Conservation (phyloP, 2,329 filamentous ascomycete species). For the Teratosphaeria epicoccoides region DNA sequence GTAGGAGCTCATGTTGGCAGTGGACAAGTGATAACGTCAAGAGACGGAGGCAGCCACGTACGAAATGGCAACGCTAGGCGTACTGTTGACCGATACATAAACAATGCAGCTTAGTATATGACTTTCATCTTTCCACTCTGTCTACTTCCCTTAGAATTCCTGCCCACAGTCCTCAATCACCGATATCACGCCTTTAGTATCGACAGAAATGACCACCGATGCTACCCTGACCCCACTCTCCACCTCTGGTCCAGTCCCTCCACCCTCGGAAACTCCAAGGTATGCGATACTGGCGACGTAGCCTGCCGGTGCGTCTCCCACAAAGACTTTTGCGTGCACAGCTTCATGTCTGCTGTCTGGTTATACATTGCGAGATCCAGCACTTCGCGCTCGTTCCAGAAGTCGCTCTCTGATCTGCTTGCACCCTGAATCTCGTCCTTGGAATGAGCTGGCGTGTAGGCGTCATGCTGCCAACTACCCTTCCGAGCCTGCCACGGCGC, state of each 20-base stretch:
- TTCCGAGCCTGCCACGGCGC: slow-evolving; percentile 1
- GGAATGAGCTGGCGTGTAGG: not conserved
- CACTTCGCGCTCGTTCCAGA: slow-evolving; percentile 29
- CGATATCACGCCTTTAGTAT: no score
- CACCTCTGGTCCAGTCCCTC: slow-evolving; percentile 4
- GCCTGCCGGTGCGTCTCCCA: slow-evolving; percentile 14
- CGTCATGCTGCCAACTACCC: not conserved
- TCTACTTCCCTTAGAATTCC: no score
- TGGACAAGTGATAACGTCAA: no score
- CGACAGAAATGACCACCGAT: not conserved
- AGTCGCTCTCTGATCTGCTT: slow-evolving; percentile 1
- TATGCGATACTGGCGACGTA: not conserved
- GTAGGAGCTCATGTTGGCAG: no score
- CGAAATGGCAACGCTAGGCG: no score
- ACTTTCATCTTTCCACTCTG: no score
- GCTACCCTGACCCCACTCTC: slow-evolving; percentile 1
- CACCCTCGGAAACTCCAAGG: slow-evolving; percentile 1
- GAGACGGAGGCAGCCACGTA: no score
- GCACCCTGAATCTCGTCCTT: not conserved
- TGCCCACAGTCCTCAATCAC: no score
- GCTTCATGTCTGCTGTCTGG: slow-evolving; percentile 31
- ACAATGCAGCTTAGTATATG: no score
- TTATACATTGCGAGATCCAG: slow-evolving; percentile 38
- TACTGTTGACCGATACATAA: no score
- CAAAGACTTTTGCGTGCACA: slow-evolving; percentile 30